Base-by-base conservation (phyloP, 2,329 filamentous ascomycete species). In the Clonostachys rosea region DNA sequence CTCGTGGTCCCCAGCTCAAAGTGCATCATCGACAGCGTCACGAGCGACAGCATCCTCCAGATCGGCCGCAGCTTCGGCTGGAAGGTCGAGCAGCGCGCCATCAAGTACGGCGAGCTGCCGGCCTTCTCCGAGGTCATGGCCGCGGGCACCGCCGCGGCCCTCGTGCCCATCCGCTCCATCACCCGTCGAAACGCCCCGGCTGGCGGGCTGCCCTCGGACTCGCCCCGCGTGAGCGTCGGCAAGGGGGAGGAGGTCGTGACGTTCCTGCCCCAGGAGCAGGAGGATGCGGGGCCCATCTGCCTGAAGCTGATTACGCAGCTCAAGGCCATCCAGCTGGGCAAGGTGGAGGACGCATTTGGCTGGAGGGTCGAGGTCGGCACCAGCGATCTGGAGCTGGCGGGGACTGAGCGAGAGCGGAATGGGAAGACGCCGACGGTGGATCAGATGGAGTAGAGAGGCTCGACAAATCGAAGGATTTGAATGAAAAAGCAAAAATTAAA, bases 141-240 rank as follows among this genome's bases (percentile, higher is more conserved):
- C 5, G 91, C 91, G 4, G 92, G 92, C 2, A 97, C 92, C 1
- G 92, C 92, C 0, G 92, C 91, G 0, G 89, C 89, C 1, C 75
- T 99, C 46, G 91, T 97, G 4, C 92, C 92, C 2, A 94, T 96
- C 66, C 87, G 87, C 51, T 94, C 88, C 56, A 95, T 97, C 64
- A 94, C 89, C 4, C 83, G 91, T 58, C 35, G 44, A 13, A 35
- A 40, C 39, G n/a, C 17, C 16, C 41, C 41, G 5, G 30, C 40
- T 9, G 40, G 40, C 40, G 47, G 39, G 6, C 52, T 62, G 16
- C 55, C 68, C 1, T 59, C 65, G 5, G 67, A 69, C 13, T 42
- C 43, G 16, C 54, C 69, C 12, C 62, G 66, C 37, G 73, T 71
- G 16, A 66, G 71, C 42, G 61, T 62, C 10, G 67, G 65, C 45